Evolutionary conservation across 257 asterid species (phyloP).

Genomic region (Solanum sitiens): DNA sequence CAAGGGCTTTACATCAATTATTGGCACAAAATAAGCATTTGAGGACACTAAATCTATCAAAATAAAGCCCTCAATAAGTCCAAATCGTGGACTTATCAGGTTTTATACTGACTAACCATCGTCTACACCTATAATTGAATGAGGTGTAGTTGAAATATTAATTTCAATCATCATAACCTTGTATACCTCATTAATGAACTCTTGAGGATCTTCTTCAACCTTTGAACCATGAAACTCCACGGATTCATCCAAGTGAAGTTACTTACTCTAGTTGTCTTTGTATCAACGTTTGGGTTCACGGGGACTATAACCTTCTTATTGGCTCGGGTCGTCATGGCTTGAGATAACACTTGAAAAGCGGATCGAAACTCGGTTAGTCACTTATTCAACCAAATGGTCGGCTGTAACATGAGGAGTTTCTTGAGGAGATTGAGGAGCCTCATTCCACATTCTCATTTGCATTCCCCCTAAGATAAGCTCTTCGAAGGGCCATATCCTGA

Average conservation of each 20-base stretch:
- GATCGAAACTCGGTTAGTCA: background rate
- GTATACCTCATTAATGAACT: background rate
- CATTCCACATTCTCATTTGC: background rate
- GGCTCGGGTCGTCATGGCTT: background rate
- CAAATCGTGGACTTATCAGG: no score
- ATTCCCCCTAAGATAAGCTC: background rate
- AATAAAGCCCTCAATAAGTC: no score
- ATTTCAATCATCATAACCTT: background rate
- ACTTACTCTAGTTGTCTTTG: no score
- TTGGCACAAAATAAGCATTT: no score
- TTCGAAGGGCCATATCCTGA: background rate
- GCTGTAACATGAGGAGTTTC: background rate
- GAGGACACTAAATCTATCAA: no score
- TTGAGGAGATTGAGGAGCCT: background rate
- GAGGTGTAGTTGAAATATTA: no score
- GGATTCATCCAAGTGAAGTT: no score
- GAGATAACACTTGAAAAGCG: background rate
- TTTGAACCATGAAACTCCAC: background rate
- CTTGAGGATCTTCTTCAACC: background rate
- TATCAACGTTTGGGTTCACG: background rate
- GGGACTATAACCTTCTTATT: background rate
- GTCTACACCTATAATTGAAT: no score
- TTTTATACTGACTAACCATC: no score
- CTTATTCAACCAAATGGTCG: background rate
- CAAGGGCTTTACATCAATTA: no score